Evolutionary conservation across 805 yeast genomes (phyloP).

Genomic region (Kregervanrija fluxuum): DNA sequence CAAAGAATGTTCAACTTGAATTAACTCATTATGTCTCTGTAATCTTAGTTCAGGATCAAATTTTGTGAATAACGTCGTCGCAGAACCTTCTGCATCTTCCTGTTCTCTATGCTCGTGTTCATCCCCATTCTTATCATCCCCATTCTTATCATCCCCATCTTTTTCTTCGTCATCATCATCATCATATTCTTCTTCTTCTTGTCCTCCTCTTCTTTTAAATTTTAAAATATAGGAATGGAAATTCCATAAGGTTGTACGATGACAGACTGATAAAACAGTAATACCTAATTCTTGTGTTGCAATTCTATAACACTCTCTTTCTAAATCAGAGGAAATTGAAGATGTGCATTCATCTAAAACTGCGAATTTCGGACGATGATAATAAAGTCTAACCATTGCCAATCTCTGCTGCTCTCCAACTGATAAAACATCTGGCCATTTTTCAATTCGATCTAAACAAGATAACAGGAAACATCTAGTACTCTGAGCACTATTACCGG

Average conservation of each 20-base stretch:
- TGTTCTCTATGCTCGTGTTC: constrained; percentile 44
- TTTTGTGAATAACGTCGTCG: constrained; percentile 33
- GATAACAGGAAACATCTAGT: constrained; percentile 17
- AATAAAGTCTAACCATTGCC: constrained; percentile 88
- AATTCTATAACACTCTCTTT: constrained; percentile 77
- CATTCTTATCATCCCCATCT: background rate
- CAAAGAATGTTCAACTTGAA: constrained; percentile 58
- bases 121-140: constrained; percentile 28
- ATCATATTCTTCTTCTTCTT: background rate
- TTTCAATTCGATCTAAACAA: constrained; percentile 62
- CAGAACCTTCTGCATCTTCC: constrained; percentile 13
- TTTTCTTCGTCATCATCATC: constrained; percentile 5
- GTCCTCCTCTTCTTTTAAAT: constrained; percentile 30
- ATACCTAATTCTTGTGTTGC: constrained; percentile 69
- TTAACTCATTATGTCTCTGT: constrained; percentile 69
- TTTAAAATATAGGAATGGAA: constrained; percentile 78
- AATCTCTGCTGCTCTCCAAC: constrained; percentile 90
- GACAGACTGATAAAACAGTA: constrained; percentile 84
- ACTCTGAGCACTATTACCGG: background rate
- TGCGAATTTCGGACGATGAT: constrained; percentile 88
- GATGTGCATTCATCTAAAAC: constrained; percentile 95
- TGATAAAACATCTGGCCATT: constrained; percentile 85
- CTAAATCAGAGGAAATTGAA: constrained; percentile 87
- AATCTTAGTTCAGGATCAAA: constrained; percentile 72
- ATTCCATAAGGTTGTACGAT: constrained; percentile 87